Evolutionary conservation across 2,329 filamentous ascomycete genomes (phyloP).

Genomic region (Fusarium subtropicale): DNA sequence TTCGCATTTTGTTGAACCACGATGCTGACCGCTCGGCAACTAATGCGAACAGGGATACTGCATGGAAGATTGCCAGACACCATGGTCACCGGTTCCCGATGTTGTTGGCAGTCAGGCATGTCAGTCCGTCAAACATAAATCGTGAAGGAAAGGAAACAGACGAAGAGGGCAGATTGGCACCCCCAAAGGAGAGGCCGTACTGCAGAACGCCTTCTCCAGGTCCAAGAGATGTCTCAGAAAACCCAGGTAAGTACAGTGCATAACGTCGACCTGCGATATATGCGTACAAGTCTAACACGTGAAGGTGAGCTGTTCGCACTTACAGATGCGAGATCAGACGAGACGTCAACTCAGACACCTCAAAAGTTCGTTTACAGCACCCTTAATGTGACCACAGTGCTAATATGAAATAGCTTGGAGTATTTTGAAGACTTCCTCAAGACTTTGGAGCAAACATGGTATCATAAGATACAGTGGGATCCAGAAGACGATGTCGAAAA

Average conservation of each 20-base stretch:
- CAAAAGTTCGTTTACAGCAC: not conserved
- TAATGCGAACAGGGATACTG: slow-evolving; percentile 1
- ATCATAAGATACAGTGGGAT: slow-evolving; percentile 20
- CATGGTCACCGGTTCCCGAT: not conserved
- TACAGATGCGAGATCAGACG: not conserved
- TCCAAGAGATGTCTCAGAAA: not conserved
- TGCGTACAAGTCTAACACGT: not conserved
- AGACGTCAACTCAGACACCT: not conserved
- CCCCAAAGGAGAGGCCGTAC: not conserved
- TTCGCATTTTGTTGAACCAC: slow-evolving; percentile 1
- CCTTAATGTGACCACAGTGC: too few species aligned
- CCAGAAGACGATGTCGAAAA: slow-evolving; percentile 17
- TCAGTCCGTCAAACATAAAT: not conserved
- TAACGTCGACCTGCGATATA: fast-evolving
- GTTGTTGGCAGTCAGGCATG: not conserved
- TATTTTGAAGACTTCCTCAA: slow-evolving; percentile 11
- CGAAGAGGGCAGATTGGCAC: not conserved
- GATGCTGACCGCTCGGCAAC: not conserved
- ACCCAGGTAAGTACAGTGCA: not conserved
- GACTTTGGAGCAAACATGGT: slow-evolving; percentile 24
- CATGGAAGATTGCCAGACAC: slow-evolving; percentile 5
- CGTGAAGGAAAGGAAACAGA: not conserved
- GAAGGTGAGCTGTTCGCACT: slow-evolving; percentile 10
- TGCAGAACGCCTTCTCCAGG: slow-evolving; percentile 12
- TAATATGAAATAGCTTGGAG: not conserved